A percentile compares a stretch with the other conserved stretches of the same genome.
Conservation (phyloP, 805 yeast genomes). For the Yamadazyma endophytica region DNA sequence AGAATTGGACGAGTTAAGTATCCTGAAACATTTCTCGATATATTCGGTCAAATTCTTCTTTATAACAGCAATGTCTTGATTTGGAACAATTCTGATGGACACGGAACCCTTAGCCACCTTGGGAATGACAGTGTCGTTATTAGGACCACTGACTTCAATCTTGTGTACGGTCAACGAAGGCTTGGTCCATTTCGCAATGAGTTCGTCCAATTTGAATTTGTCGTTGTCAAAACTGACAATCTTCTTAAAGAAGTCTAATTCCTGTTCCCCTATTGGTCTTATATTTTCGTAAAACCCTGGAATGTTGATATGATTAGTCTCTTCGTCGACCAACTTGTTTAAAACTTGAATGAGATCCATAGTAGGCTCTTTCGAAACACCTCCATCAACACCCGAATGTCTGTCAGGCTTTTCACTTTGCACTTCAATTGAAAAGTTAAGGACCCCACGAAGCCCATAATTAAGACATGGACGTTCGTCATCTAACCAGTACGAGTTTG, state of each 20-base stretch:
- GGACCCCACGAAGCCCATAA: constrained; percentile 90
- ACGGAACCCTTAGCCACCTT: constrained; percentile 70
- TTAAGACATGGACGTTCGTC: constrained; percentile 86
- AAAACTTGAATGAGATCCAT: constrained; percentile 75
- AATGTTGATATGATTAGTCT: constrained; percentile 30
- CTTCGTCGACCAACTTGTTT: constrained; percentile 49
- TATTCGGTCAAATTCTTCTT: constrained; percentile 47
- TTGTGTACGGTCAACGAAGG: constrained; percentile 89
- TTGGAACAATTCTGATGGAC: constrained; percentile 86
- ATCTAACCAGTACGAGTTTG: constrained; percentile 94
- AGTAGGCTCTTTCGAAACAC: constrained; percentile 83
- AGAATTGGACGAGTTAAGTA: constrained; percentile 57
- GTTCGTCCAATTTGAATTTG: constrained; percentile 39
- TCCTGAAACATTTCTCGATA: constrained; percentile 43
- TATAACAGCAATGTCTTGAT: constrained; percentile 63
- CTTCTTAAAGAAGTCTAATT: constrained; percentile 56
- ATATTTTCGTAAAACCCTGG: constrained; percentile 43
- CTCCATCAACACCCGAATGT: constrained; percentile 97
- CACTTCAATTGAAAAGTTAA: constrained; percentile 72
- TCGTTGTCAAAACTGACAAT: constrained; percentile 36
- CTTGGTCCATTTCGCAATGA: constrained; percentile 80
- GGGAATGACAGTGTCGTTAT: constrained; percentile 86
- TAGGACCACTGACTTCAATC: constrained; percentile 84
- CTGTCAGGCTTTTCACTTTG: constrained; percentile 77
- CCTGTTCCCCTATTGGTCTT: constrained; percentile 51